Base-by-base conservation (phyloP, 768 basidiomycete species). In the Boletellus ananas region DNA sequence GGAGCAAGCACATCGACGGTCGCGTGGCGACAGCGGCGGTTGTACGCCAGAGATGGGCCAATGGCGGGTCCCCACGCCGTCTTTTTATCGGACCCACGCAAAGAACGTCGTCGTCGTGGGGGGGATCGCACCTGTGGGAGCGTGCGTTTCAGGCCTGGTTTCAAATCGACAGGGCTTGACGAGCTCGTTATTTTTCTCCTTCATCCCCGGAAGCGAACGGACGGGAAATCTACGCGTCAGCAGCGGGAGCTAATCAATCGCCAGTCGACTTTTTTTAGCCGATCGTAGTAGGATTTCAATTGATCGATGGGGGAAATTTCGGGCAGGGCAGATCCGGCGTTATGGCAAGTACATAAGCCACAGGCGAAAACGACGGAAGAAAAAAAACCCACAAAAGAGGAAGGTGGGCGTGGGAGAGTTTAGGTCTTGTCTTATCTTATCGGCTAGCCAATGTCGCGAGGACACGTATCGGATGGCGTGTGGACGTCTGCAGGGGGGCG, bases 341-440 rank as follows among this genome's bases (percentile, higher is more conserved):
- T 48, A 51, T 34, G 51, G 39, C 29, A 27, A 14, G 23, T 38
- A 33, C 20, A 20, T 59, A 62, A 57, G 53, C 51, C 10, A 10
- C 27, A 10, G 29, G 29, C 29, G 29, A 29, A 54, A 57, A 33
- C 41, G 44, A 36, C 54, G 50, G 61, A 52, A 29, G 45, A 37
- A 50, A 48, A 58, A 43, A 17, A 36, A 34, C 7, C 1, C n/a
- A 18, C 17, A 3, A 34, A 63, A 57, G 60, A 43, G 60, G 47
- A 45, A 59, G 59, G 4, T 6, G 41, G 17, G 39, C 38, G 40
- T 27, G 35, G 47, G 55, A 33, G 39, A 3, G 23, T 38, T 52
- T 25, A 25, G 54, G 29, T 35, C 21, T 55, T 56, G 64, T 61
- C 58, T 64, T 66, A 66, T 64, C 63, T 64, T 66, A 64, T 64